Base-by-base conservation (phyloP, 1,284 basidiomycete genomes). In the Hortiboletus rubellus region DNA sequence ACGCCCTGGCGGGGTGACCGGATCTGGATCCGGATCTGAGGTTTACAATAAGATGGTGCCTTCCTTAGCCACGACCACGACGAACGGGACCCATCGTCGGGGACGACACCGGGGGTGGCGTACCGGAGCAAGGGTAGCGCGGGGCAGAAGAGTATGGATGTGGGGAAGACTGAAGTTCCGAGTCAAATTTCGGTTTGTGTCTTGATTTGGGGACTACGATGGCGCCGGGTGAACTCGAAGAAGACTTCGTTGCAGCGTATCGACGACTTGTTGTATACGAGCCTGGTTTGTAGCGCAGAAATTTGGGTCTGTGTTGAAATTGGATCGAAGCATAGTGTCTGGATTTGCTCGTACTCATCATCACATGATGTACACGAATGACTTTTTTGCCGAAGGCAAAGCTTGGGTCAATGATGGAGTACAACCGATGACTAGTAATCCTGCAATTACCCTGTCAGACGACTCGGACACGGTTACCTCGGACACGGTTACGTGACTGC, bases 121-220 rank as follows among this genome's bases (percentile, higher is more conserved):
- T 3, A n/a, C 50, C 46, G 22, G 52, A 14, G 50, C 62, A 60
- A 60, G 61, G 54, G 27, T 60, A 60, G 51, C 63, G 63, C 70
- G 45, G 59, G 63, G 52, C 58, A 65, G 48, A 60, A 67, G 12
- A 51, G 58, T 17, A 55, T 77, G 43, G 76, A 79, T 56, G 64
- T 77, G 49, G 79, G 79, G n/a, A n/a, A n/a, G n/a, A n/a, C n/a
- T n/a, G 57, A 75, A 74, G 63, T 65, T 80, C 22, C 22, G 22
- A 22, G 22, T 22, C 62, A 80, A 79, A 67, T 83, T 83, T 63
- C 70, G 75, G 24, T 61, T 83, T 46, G 76, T 82, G 54, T 84
- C 22, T 22, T 22, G 22, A 22, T 22, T 22, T 22, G 22, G 3
- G 3, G 22, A 22, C 3, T 22, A 49, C 63, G 55, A 68, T 68